phyloP scores from a whole-genome alignment of 352 stramenopile species.

The Phytophthora litchii region DNA sequence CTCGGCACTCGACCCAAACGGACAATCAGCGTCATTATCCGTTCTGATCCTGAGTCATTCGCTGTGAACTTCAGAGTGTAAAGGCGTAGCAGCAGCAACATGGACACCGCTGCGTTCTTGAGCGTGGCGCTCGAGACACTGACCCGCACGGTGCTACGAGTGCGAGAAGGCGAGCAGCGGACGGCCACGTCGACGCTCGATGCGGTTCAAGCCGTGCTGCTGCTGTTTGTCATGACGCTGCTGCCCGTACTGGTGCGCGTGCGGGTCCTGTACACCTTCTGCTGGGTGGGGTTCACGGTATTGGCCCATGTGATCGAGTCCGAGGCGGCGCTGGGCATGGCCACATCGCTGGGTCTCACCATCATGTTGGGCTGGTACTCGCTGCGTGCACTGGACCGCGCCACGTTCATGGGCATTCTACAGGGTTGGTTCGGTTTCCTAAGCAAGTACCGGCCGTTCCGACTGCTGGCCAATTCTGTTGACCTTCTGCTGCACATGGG shows the following conservation, averaged over 20 bases:
- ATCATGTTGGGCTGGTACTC: conserved; percentile 70
- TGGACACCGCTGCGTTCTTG: conserved; percentile 33
- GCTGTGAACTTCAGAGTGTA: too few species aligned
- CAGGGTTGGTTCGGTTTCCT: conserved; percentile 56
- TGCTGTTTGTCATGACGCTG: conserved; percentile 48
- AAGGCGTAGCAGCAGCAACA: conserved; percentile 5
- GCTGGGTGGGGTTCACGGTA: conserved; percentile 45
- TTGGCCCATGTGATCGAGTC: conserved; percentile 40
- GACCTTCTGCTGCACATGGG: conserved; percentile 53
- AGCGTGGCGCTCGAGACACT: conserved; percentile 36
- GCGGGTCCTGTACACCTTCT: conserved; percentile 55
- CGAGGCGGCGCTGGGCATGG: conserved; percentile 43
- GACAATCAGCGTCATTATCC: conserved; percentile 12
- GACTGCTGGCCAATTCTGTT: conserved; percentile 41
- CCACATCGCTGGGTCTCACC: conserved; percentile 48
- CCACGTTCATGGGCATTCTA: conserved; percentile 54
- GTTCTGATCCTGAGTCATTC: conserved; percentile 8
- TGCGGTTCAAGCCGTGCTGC: conserved; percentile 31
- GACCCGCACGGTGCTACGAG: conserved; percentile 36
- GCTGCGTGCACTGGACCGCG: conserved; percentile 44
- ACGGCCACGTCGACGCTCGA: conserved; percentile 15
- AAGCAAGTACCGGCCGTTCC: conserved; percentile 42
- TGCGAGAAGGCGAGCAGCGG: conserved; percentile 32
- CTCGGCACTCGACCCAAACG: conserved; percentile 14
- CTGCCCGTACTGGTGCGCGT: conserved; percentile 43